These are phyloP conservation scores for Poa pratensis DNA, from an alignment of 176 grass and related monocot species.

Conservation along the genomic window DNA sequence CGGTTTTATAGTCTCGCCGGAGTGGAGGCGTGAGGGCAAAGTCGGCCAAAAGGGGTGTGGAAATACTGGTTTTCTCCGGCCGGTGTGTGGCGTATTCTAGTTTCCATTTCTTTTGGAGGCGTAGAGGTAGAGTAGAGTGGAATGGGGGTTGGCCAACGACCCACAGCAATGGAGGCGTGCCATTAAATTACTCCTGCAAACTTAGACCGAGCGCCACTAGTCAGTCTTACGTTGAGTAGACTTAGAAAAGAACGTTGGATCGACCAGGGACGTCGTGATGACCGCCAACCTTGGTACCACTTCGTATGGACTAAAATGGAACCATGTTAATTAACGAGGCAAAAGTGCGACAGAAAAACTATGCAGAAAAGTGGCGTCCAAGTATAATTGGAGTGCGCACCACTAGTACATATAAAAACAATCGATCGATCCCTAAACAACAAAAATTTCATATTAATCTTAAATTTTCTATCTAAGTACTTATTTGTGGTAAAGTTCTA, in stretches of 20 bases:
- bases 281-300: background rate
- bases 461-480: no score
- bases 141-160: constrained; percentile 49
- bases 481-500: no score
- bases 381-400: background rate
- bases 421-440: no score
- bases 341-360: background rate
- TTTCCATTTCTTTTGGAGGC: background rate
- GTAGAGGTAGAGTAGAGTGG: constrained; percentile 7
- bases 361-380: background rate
- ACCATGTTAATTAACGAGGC: background rate
- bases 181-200: constrained; percentile 32
- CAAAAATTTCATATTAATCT: no score
- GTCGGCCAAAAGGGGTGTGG: background rate
- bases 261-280: background rate
- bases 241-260: background rate
- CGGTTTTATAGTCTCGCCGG: constrained; percentile 26
- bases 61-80: background rate
- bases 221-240: background rate
- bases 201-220: background rate
- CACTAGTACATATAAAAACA: no score
- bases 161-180: constrained; percentile 52
- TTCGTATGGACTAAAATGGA: background rate
- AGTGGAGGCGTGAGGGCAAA: constrained; percentile 47
- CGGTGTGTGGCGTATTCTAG: background rate